Evolutionary conservation across 1,284 basidiomycete species (phyloP).

Genomic region (Ustilago cynodontis): DNA sequence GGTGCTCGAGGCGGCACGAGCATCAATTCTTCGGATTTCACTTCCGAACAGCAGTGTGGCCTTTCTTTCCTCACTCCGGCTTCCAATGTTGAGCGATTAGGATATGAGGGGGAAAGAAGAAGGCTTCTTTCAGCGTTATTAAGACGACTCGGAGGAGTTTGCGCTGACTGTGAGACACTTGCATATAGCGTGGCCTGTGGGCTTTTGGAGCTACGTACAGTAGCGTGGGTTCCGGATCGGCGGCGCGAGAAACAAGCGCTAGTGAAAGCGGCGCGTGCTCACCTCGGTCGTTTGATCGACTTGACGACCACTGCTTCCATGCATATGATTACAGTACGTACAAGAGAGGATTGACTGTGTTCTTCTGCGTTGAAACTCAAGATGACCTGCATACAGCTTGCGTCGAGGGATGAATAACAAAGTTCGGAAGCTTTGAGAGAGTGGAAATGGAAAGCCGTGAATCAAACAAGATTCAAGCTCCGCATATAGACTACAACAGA

Average conservation of each 20-base stretch:
- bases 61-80: background rate
- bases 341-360: too few species aligned
- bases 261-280: too few species aligned
- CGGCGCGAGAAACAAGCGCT: background rate
- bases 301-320: background rate
- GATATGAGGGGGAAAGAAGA: too few species aligned
- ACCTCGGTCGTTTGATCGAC: background rate
- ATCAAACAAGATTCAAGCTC: conserved; percentile 3
- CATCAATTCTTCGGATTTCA: background rate
- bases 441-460: background rate
- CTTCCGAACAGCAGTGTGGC: conserved; percentile 2
- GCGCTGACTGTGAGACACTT: too few species aligned
- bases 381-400: background rate
- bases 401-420: background rate
- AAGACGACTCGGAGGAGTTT: background rate
- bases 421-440: background rate
- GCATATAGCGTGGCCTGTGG: background rate
- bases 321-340: background rate
- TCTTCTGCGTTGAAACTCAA: background rate
- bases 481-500: background rate
- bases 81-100: too few species aligned
- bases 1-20: background rate
- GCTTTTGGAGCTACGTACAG: too few species aligned
- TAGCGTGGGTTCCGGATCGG: background rate
- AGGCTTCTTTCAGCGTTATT: too few species aligned